Conservation (phyloP, 2,329 filamentous ascomycete species). For the Pseudogymnoascus sp. region DNA sequence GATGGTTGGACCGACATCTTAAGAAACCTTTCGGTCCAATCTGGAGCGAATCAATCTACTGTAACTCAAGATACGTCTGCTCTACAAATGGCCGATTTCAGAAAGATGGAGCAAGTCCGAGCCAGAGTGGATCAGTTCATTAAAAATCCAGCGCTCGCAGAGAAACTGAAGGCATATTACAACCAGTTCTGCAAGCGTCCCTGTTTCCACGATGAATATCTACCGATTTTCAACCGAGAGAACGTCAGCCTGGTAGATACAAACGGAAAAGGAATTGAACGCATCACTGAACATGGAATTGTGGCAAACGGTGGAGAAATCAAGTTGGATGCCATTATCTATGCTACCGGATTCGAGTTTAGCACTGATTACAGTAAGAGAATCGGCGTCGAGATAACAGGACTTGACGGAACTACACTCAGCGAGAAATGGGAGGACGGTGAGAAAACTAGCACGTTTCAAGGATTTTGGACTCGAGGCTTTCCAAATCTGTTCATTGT, state of each 20-base stretch:
- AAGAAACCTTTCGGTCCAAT: background rate
- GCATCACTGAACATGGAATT: slow-evolving; percentile 8
- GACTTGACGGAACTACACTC: slow-evolving; percentile 6
- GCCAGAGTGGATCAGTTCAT: slow-evolving; percentile 9
- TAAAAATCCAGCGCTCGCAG: background rate
- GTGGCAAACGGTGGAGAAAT: background rate
- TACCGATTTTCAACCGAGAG: slow-evolving; percentile 7
- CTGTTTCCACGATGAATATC: slow-evolving; percentile 13
- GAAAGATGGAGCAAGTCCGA: slow-evolving; percentile 11
- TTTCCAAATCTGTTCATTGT: slow-evolving; percentile 12
- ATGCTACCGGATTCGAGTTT: slow-evolving; percentile 11
- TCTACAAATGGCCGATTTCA: slow-evolving; percentile 8
- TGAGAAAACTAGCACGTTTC: slow-evolving; percentile 1
- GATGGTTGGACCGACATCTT: slow-evolving; percentile 10
- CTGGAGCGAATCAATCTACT: background rate
- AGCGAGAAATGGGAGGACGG: slow-evolving; percentile 10
- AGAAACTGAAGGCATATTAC: slow-evolving; percentile 12
- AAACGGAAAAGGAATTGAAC: slow-evolving; percentile 11
- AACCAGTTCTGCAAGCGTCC: slow-evolving; percentile 11
- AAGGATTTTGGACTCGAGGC: background rate
- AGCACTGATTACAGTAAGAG: background rate
- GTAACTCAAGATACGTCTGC: background rate
- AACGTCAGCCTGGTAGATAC: slow-evolving; percentile 13
- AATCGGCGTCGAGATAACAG: slow-evolving; percentile 9
- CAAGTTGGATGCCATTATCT: slow-evolving; percentile 9